Percentiles rank a stretch among this genome's conserved stretches.
phyloP scores from a whole-genome alignment of 352 stramenopile species.

The Globisporangium cylindrosporum region DNA sequence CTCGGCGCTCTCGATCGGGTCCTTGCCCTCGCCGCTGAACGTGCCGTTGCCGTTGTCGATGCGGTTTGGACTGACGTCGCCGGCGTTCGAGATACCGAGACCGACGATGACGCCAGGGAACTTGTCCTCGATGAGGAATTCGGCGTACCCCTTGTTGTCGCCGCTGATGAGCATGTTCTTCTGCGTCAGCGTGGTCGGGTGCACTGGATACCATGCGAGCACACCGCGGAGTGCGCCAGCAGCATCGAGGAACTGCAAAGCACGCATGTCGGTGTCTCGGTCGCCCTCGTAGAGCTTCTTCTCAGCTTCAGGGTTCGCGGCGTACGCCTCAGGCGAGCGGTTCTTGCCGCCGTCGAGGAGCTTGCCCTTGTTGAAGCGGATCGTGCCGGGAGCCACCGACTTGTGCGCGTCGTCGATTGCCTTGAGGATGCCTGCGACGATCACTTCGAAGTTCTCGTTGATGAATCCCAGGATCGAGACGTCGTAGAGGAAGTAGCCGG shows the following conservation, averaged over 20 bases:
- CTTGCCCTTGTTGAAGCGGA: slow-evolving; percentile 37
- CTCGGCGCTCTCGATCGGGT: slow-evolving; percentile 32
- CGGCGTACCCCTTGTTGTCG: slow-evolving; percentile 77
- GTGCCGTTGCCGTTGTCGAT: slow-evolving; percentile 49
- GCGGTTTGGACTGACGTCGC: slow-evolving; percentile 43
- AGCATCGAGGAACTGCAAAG: slow-evolving; percentile 47
- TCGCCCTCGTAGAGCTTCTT: slow-evolving; percentile 49
- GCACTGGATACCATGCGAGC: slow-evolving; percentile 73
- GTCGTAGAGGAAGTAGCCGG: slow-evolving; percentile 76
- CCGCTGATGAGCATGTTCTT: slow-evolving; percentile 73
- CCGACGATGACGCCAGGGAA: slow-evolving; percentile 26
- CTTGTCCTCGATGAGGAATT: slow-evolving; percentile 43
- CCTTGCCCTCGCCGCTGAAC: slow-evolving; percentile 36
- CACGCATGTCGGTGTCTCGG: slow-evolving; percentile 68
- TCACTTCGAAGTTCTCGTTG: slow-evolving; percentile 59
- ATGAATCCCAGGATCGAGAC: slow-evolving; percentile 44
- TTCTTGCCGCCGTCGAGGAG: slow-evolving; percentile 56
- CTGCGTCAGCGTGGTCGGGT: slow-evolving; percentile 74
- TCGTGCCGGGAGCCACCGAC: slow-evolving; percentile 40
- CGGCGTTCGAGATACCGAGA: slow-evolving; percentile 47
- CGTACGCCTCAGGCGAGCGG: slow-evolving; percentile 62
- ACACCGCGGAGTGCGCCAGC: slow-evolving; percentile 40
- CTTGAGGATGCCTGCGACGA: slow-evolving; percentile 61
- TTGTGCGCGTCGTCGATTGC: slow-evolving; percentile 60
- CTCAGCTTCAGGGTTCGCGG: slow-evolving; percentile 64